Percentiles rank a stretch among this genome's conserved stretches.
These are phyloP conservation scores for Venturia pyrina DNA, from an alignment of 2,329 filamentous ascomycete species.

Conservation along the genomic window DNA sequence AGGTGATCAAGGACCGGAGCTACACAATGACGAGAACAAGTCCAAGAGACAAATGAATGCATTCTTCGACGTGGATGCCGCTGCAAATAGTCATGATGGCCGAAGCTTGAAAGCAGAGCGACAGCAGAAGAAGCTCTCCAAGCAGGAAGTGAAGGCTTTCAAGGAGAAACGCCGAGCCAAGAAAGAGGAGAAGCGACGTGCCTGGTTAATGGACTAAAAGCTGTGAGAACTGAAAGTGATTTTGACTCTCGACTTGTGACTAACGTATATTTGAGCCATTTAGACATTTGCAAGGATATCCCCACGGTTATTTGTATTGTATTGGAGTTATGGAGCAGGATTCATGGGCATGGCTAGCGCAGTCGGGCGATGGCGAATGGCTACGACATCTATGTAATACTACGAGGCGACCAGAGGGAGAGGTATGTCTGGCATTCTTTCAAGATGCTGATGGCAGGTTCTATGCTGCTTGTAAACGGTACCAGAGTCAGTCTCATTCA, in stretches of 20 bases:
- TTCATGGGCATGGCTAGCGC: background rate
- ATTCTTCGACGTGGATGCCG: conserved; percentile 92
- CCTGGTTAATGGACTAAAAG: conserved; percentile 74
- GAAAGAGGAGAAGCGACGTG: conserved; percentile 89
- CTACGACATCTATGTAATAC: too few species aligned
- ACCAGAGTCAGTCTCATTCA: background rate
- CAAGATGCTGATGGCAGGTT: background rate
- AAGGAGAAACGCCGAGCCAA: conserved; percentile 80
- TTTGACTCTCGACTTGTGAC: conserved; percentile 1
- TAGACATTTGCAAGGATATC: background rate
- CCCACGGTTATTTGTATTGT: background rate
- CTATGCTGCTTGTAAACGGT: background rate
- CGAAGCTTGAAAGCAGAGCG: conserved; percentile 86
- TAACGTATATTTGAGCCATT: conserved; percentile 2
- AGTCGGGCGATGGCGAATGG: too few species aligned
- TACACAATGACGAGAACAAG: conserved; percentile 81
- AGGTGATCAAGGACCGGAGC: conserved; percentile 56
- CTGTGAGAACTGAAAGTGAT: conserved; percentile 5
- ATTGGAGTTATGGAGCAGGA: background rate
- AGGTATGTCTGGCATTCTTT: background rate
- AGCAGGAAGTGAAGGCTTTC: conserved; percentile 80
- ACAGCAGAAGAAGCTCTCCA: conserved; percentile 70
- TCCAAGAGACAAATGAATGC: conserved; percentile 80
- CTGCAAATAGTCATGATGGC: conserved; percentile 83
- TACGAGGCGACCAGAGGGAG: background rate